These are phyloP conservation scores for Aureobasidium melanogenum DNA, from an alignment of 2,329 filamentous ascomycete genomes.

Conservation along the genomic window DNA sequence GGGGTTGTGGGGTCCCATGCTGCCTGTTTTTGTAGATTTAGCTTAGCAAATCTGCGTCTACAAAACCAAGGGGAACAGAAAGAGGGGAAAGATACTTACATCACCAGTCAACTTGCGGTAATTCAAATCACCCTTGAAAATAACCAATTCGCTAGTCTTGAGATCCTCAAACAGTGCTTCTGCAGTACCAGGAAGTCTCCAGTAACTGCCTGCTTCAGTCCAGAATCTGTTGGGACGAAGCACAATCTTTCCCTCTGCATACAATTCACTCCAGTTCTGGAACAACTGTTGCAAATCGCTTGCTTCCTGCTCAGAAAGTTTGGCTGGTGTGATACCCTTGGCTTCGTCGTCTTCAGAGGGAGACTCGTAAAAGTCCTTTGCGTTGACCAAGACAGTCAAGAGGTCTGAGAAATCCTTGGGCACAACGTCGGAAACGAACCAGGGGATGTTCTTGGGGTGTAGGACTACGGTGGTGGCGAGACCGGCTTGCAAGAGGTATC, in stretches of 20 bases:
- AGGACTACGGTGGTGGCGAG: constrained; percentile 82
- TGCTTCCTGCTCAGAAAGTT: constrained; percentile 59
- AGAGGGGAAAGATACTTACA: constrained; percentile 43
- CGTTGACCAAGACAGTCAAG: constrained; percentile 67
- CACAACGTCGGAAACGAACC: constrained; percentile 95
- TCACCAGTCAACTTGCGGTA: constrained; percentile 89
- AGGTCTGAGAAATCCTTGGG: constrained; percentile 79
- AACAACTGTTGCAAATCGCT: constrained; percentile 68
- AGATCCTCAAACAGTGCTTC: constrained; percentile 66
- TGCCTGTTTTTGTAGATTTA: constrained; percentile 32
- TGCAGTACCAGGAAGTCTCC: constrained; percentile 66
- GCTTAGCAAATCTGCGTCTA: constrained; percentile 25
- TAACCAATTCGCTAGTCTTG: constrained; percentile 72
- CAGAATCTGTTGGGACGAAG: constrained; percentile 84
- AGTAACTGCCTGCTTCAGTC: constrained; percentile 81
- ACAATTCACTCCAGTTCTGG: constrained; percentile 67
- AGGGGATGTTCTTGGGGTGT: constrained; percentile 90
- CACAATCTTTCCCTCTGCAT: constrained; percentile 74
- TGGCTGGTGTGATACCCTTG: constrained; percentile 46
- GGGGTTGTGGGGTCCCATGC: constrained; percentile 81
- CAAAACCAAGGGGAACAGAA: background rate
- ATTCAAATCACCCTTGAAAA: constrained; percentile 97
- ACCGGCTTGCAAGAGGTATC: constrained; percentile 75
- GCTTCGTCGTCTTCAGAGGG: constrained; percentile 57
- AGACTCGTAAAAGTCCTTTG: constrained; percentile 69